phyloP scores from a whole-genome alignment of 192 early-diverging fungal genomes.

The Lobosporangium transversale region DNA sequence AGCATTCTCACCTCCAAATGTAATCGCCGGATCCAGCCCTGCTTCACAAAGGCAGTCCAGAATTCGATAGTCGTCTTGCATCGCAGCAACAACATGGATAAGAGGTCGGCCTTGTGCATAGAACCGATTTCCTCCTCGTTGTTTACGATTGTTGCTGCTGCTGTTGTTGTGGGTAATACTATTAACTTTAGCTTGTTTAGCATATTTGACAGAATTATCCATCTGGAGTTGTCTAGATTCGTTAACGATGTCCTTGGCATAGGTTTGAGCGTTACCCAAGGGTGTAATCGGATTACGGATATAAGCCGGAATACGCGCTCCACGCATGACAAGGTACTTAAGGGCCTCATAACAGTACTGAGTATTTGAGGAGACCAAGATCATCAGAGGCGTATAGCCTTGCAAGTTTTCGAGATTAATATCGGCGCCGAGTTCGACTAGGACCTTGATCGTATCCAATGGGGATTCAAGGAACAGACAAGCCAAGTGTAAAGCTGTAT shows the following conservation, averaged over 20 bases:
- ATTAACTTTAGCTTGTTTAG: background rate
- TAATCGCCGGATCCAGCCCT: slow-evolving; percentile 43
- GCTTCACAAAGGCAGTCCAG: slow-evolving; percentile 44
- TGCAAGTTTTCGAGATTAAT: slow-evolving; percentile 51
- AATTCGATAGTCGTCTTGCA: slow-evolving; percentile 50
- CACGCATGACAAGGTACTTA: slow-evolving; percentile 39
- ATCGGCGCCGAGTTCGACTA: slow-evolving; percentile 46
- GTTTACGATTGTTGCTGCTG: background rate
- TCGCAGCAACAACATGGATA: slow-evolving; percentile 47
- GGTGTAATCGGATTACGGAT: slow-evolving; percentile 38
- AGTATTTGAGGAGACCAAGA: slow-evolving; percentile 42
- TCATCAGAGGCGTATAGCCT: slow-evolving; percentile 44
- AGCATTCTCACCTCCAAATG: slow-evolving; percentile 33
- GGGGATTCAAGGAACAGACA: slow-evolving; percentile 44
- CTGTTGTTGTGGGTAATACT: background rate
- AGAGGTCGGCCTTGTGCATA: slow-evolving; percentile 23
- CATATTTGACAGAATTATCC: background rate
- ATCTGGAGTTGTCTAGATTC: slow-evolving; percentile 12
- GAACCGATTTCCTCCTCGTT: background rate
- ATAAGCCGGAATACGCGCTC: slow-evolving; percentile 43
- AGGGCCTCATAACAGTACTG: slow-evolving; percentile 48
- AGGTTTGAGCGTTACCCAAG: slow-evolving; percentile 30
- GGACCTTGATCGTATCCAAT: slow-evolving; percentile 47
- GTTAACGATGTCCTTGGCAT: slow-evolving; percentile 35
- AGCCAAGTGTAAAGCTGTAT: slow-evolving; percentile 38